Percentiles rank a stretch among this genome's conserved stretches.
Conservation (phyloP, 2,329 filamentous ascomycete species). For the Fusarium chaquense region DNA sequence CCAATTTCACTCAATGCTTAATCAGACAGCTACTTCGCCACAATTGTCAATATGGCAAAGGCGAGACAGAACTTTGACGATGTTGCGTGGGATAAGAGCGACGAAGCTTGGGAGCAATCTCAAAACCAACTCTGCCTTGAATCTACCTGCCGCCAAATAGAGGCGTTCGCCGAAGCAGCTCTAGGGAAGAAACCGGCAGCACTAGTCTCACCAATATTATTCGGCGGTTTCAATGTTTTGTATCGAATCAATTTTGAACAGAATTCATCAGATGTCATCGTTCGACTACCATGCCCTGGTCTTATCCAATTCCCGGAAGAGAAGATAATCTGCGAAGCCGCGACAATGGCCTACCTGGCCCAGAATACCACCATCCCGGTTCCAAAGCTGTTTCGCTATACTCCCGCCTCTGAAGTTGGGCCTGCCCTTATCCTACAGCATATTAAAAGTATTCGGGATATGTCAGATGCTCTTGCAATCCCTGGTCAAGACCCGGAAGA, state of each 20-base stretch:
- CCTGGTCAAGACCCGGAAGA: neutral
- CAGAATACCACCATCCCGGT: neutral
- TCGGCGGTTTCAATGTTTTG: neutral
- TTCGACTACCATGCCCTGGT: neutral
- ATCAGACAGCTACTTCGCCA: neutral
- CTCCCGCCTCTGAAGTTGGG: rapidly evolving
- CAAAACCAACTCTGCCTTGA: neutral
- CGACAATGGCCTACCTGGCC: neutral
- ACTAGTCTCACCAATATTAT: neutral
- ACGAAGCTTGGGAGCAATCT: neutral
- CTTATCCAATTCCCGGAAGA: neutral
- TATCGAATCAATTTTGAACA: neutral
- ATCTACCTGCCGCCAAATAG: rapidly evolving
- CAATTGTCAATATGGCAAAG: neutral
- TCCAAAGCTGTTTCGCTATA: rapidly evolving
- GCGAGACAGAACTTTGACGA: neutral
- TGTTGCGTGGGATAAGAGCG: neutral
- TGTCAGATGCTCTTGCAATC: neutral
- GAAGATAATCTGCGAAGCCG: neutral
- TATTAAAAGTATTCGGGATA: neutral
- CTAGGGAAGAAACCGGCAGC: neutral
- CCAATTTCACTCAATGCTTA: neutral
- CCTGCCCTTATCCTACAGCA: rapidly evolving
- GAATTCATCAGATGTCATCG: rapidly evolving
- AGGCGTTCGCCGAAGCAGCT: rapidly evolving